Conservation (phyloP, 768 basidiomycete species). For the Lyophyllum decastes region DNA sequence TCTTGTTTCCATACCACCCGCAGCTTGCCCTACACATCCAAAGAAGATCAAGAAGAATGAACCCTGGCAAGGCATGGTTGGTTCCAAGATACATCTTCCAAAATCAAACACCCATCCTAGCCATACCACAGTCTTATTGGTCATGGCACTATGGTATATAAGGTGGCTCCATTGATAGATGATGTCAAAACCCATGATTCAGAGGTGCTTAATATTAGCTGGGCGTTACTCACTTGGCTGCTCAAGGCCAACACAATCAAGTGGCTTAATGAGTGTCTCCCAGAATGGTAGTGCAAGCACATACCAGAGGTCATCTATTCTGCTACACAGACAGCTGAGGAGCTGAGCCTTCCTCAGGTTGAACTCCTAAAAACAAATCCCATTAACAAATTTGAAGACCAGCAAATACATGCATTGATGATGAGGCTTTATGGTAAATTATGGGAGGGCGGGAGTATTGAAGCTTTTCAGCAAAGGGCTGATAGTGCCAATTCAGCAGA, state of each 20-base stretch:
- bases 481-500: not conserved
- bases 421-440: conserved; percentile 21
- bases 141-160: conserved; percentile 20
- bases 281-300: conserved; percentile 13
- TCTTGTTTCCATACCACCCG: not conserved
- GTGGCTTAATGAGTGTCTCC: conserved; percentile 5
- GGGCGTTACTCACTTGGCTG: conserved; percentile 9
- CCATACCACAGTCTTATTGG: conserved; percentile 17
- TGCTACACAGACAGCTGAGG: not conserved
- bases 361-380: not conserved
- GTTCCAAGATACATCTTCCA: not conserved
- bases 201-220: conserved; percentile 17
- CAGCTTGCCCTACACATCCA: not conserved
- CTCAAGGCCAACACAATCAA: conserved; percentile 12
- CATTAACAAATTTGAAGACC: not conserved
- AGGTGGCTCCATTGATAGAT: conserved; percentile 1
- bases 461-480: conserved; percentile 22
- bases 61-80: conserved; percentile 2
- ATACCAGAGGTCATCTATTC: conserved; percentile 14
- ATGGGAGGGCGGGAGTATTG: conserved; percentile 18
- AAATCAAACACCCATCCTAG: not conserved
- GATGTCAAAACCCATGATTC: not conserved
- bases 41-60: not conserved
- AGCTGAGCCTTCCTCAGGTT: conserved; percentile 5
- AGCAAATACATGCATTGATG: not conserved